Percentiles rank a stretch among this genome's conserved stretches.
Conservation (phyloP, 2,329 filamentous ascomycete genomes). For the Aspergillus carbonarius region DNA sequence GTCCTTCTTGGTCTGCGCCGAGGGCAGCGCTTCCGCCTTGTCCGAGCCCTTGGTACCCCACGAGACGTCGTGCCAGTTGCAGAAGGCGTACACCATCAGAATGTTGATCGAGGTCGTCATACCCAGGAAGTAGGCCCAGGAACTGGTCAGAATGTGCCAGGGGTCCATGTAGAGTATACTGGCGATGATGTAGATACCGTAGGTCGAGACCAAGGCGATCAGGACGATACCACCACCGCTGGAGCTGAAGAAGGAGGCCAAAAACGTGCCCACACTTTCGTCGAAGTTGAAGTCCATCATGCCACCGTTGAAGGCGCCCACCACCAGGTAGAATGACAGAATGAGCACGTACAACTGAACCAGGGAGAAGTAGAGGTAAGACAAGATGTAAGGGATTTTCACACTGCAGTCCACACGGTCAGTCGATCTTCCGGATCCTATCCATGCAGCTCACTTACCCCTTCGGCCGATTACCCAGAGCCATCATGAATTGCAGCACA, state of each 20-base stretch:
- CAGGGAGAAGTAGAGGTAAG: constrained; percentile 81
- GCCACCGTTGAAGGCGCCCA: constrained; percentile 69
- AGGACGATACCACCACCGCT: constrained; percentile 80
- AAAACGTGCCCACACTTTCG: constrained; percentile 63
- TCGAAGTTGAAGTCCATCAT: constrained; percentile 63
- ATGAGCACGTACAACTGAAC: constrained; percentile 90
- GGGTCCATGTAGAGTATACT: constrained; percentile 98
- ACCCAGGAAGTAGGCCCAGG: constrained; percentile 78
- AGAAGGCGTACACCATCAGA: constrained; percentile 98
- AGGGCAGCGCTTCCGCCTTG: constrained; percentile 88
- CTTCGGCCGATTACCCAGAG: constrained; percentile 94
- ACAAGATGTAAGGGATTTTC: constrained; percentile 85
- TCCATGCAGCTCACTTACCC: constrained; percentile 44
- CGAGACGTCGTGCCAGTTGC: constrained; percentile 99
- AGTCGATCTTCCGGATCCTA: neutral
- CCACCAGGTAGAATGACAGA: constrained; percentile 82
- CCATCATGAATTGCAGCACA: constrained; percentile 91
- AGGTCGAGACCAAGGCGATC: constrained; percentile 87
- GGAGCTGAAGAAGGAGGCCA: constrained; percentile 78
- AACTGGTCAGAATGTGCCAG: constrained; percentile 99
- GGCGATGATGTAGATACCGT: constrained; percentile 93
- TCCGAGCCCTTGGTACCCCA: constrained; percentile 99
- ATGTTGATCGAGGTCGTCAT: constrained; percentile 99
- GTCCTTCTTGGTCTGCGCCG: constrained; percentile 81
- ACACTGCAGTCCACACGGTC: constrained; percentile 51